Conservation (phyloP, 2,329 filamentous ascomycete genomes). For the Fusarium subglutinans region DNA sequence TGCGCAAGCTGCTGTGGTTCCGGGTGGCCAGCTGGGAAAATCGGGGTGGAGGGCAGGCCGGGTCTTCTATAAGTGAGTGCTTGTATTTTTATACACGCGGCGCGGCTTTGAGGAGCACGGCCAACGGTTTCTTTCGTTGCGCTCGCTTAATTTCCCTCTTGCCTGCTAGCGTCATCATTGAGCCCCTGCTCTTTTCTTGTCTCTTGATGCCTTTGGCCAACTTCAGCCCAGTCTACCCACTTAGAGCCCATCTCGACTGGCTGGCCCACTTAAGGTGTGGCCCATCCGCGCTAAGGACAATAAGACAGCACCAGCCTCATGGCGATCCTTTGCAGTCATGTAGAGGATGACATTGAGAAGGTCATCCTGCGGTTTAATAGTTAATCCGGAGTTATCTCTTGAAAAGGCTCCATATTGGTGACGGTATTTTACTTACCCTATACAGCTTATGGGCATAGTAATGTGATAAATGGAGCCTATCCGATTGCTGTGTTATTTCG, state of each 20-base stretch:
- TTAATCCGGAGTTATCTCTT: neutral
- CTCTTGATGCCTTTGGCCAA: conserved; percentile 32
- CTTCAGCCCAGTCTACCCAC: conserved; percentile 27
- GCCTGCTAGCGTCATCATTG: conserved; percentile 45
- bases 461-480: neutral
- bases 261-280: conserved; percentile 26
- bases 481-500: neutral
- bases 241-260: conserved; percentile 22
- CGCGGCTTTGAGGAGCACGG: conserved; percentile 41
- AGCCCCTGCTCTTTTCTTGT: conserved; percentile 33
- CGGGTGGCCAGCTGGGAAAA: conserved; percentile 47
- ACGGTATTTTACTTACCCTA: neutral
- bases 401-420: neutral
- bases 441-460: neutral
- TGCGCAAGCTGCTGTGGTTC: conserved; percentile 38
- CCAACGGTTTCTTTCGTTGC: conserved; percentile 48
- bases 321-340: conserved; percentile 25
- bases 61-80: conserved; percentile 56
- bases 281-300: conserved; percentile 16
- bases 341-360: neutral
- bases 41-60: conserved; percentile 55
- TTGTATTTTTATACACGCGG: conserved; percentile 58
- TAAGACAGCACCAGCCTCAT: conserved; percentile 34
- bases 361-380: neutral
- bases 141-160: conserved; percentile 52